phyloP scores from a whole-genome alignment of 2,329 filamentous ascomycete species.

The Atkinsonella hypoxylon region DNA sequence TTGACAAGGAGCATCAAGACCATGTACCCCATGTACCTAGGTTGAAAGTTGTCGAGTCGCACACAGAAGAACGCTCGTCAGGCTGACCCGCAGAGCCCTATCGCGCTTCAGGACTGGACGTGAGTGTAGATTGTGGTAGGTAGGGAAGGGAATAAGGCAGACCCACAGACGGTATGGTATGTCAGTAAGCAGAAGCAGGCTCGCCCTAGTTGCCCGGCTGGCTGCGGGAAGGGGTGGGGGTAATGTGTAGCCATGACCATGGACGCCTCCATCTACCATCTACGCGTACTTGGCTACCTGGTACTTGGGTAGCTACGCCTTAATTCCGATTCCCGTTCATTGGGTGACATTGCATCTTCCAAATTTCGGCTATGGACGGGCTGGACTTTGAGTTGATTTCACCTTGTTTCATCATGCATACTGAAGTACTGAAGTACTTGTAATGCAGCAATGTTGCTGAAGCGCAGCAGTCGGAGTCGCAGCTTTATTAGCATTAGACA shows the following conservation, averaged over 20 bases:
- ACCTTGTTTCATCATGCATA: too few species aligned
- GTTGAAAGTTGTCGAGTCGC: not conserved
- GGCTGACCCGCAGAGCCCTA: not conserved
- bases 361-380: too few species aligned
- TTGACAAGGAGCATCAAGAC: not conserved
- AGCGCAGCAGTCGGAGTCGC: too few species aligned
- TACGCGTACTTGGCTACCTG: too few species aligned
- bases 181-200: not conserved
- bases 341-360: not conserved
- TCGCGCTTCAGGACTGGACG: not conserved
- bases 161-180: too few species aligned
- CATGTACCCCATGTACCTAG: too few species aligned
- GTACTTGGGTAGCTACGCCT: not conserved
- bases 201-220: not conserved
- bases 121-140: not conserved
- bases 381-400: too few species aligned
- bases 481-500: too few species aligned
- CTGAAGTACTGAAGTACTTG: too few species aligned
- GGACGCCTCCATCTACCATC: not conserved
- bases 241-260: not conserved
- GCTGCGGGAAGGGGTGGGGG: not conserved
- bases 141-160: too few species aligned
- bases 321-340: not conserved
- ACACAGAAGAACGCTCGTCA: too few species aligned
- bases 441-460: too few species aligned